Evolutionary conservation across 2,329 filamentous ascomycete genomes (phyloP).

Genomic region (Stemphylium beticola): DNA sequence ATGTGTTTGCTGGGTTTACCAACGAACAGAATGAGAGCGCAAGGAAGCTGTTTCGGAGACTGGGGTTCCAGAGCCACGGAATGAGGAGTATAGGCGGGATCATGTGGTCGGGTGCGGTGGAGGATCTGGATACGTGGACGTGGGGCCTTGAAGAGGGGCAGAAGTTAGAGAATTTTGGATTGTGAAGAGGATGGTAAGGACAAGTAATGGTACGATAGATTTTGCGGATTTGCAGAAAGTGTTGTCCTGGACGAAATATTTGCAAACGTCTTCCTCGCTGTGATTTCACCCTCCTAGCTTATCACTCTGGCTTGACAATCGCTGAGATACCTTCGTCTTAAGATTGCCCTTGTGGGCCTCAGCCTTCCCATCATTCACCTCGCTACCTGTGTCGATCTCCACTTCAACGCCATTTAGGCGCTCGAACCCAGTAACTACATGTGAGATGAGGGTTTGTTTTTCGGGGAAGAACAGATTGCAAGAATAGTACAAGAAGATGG

Average conservation of each 20-base stretch:
- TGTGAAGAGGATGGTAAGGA: neutral
- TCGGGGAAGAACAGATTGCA: constrained; percentile 44
- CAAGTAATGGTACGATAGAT: neutral
- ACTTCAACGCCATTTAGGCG: constrained; percentile 10
- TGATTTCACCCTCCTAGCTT: neutral
- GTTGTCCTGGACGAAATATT: too few species aligned
- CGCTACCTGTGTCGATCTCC: neutral
- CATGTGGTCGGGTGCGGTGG: constrained; percentile 1
- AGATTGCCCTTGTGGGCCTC: neutral
- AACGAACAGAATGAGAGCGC: constrained; percentile 19
- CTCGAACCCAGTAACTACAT: constrained; percentile 11
- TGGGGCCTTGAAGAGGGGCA: constrained; percentile 10
- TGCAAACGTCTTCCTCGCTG: neutral
- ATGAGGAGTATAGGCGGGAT: constrained; percentile 14
- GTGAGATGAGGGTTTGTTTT: constrained; percentile 37
- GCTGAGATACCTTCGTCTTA: neutral
- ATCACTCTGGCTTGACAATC: neutral
- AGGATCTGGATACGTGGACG: constrained; percentile 16
- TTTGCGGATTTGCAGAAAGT: neutral
- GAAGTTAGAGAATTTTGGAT: constrained; percentile 9
- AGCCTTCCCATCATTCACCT: neutral
- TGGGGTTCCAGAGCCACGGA: constrained; percentile 23
- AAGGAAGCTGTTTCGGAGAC: constrained; percentile 17
- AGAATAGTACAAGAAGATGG: constrained; percentile 32
- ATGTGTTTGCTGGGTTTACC: constrained; percentile 17